Evolutionary conservation across 2,329 filamentous ascomycete genomes (phyloP).

Genomic region (Achaetomium macrosporum): DNA sequence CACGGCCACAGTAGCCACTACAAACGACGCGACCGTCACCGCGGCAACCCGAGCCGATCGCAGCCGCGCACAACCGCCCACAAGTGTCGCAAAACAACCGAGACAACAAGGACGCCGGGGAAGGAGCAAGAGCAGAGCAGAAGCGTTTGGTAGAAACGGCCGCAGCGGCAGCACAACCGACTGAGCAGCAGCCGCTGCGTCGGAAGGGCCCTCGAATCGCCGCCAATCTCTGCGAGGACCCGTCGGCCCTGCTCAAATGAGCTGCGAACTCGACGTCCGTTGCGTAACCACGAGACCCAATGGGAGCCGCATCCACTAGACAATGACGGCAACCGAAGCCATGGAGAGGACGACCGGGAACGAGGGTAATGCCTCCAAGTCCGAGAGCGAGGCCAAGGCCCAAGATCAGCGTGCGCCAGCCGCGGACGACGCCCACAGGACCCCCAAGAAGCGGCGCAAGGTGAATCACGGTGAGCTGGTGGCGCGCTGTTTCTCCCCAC

Average conservation of each 20-base stretch:
- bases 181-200: conserved; percentile 15
- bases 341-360: conserved; percentile 33
- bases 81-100: conserved; percentile 2
- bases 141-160: not conserved
- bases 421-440: conserved; percentile 40
- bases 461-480: conserved; percentile 72
- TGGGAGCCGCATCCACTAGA: conserved; percentile 34
- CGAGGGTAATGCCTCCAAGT: conserved; percentile 36
- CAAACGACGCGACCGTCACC: not conserved
- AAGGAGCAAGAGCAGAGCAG: conserved; percentile 2
- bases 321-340: conserved; percentile 33
- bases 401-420: conserved; percentile 30
- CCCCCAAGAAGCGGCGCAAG: conserved; percentile 79
- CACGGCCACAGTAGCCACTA: not conserved
- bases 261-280: conserved; percentile 37
- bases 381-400: conserved; percentile 34
- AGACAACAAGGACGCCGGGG: conserved; percentile 4
- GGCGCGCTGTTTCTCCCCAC: conserved; percentile 18
- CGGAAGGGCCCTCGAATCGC: conserved; percentile 29
- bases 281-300: conserved; percentile 42
- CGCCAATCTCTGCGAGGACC: conserved; percentile 36
- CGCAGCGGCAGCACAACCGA: conserved; percentile 2
- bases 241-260: conserved; percentile 37
- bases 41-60: conserved; percentile 6
- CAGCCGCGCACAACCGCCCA: conserved; percentile 4